Evolutionary conservation across 148 eudicot genomes (phyloP), one percentile per base, ranked within the genome.

Genomic region (Fagopyrum tataricum): DNA sequence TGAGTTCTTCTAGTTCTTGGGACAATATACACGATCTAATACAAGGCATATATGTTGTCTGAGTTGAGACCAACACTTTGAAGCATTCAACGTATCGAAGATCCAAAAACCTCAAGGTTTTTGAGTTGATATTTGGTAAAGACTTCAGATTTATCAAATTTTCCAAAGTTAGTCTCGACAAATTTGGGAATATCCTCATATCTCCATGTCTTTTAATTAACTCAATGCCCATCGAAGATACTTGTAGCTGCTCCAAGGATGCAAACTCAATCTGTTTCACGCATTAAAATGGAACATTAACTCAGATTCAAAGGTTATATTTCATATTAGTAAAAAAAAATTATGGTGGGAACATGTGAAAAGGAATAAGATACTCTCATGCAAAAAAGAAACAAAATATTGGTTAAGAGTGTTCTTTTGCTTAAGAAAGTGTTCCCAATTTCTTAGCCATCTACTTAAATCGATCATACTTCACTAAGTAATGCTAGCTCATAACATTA

Each of bases 111-210:
- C 39, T 59, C 66, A 59, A 59, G 39, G 39, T 59, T 23, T 24
- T 59, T 23, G 66, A 24, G 17, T 23, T 23, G 66, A 24, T 10
- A 59, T 9, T 59, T 23, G 40, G 66, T 59, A 59, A 58, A 8
- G 40, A 13, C 10, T 59, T 59, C 66, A 59, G 66, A 59, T 59
- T 59, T 59, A 5, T 4, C 66, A 59, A 23, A 4, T 15, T 15
- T 59, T 59, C 10, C 39, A 59, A 59, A 59, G 15, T 24, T 15
- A 59, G 66, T 59, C 66, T 59, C 24, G 39, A 59, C 66, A 59
- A 10, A 2, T 58, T 21, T 24, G 37, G 4, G 66, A 58, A 58
- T 58, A 23, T 24, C 24, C 14, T 21, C 4, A 37, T 58, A 21
- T 58, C 66, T 2, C 39, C 4, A 24, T 23, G 37, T 10, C 66